Evolutionary conservation across 805 yeast species (phyloP), one percentile per base, ranked within the genome.

Genomic region (Metschnikowia lunata): DNA sequence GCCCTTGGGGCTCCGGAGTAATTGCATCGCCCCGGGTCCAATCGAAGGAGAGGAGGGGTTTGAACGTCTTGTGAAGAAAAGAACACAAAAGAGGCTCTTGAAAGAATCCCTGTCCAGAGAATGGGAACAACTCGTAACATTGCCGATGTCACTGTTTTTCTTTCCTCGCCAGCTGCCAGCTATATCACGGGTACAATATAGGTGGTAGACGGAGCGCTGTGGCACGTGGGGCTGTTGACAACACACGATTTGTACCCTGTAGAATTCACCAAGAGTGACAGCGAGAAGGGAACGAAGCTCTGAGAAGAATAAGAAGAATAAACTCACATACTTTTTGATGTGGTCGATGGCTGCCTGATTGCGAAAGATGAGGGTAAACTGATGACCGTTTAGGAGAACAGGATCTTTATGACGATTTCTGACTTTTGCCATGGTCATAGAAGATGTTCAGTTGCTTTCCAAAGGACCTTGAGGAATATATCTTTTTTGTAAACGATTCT

Each of bases 231-330:
- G 18, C 52, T 35, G 45, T 49, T 47, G 45, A 33, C 46, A 7
- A 51, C 51, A 7, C 48, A 39, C 28, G 46, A 52, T 36, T 51
- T 55, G 36, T 69, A 70, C 43, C 74, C 75, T 1, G 71, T 65
- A 12, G 53, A 50, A 35, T 38, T 54, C 35, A 43, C 59, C 36
- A 50, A 42, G 45, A 47, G 48, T 27, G 47, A 48, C 47, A 54
- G 49, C 36, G 53, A 43, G 37, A 42, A 42, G 14, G 31, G 48
- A 43, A 45, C 43, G 13, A 54, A 52, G 42, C 51, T 52, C 11
- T 52, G 33, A 31, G 15, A 32, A 11, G n/a, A 13, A 13, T 4
- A 26, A 12, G 30, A 7, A 15, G 8, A 23, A 38, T 30, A 15
- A n/a, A n/a, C n/a, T n/a, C 27, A 3, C n/a, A 26, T 7, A 18